Base-by-base conservation (phyloP, 768 basidiomycete species). In the Hortiboletus flavorubellus region DNA sequence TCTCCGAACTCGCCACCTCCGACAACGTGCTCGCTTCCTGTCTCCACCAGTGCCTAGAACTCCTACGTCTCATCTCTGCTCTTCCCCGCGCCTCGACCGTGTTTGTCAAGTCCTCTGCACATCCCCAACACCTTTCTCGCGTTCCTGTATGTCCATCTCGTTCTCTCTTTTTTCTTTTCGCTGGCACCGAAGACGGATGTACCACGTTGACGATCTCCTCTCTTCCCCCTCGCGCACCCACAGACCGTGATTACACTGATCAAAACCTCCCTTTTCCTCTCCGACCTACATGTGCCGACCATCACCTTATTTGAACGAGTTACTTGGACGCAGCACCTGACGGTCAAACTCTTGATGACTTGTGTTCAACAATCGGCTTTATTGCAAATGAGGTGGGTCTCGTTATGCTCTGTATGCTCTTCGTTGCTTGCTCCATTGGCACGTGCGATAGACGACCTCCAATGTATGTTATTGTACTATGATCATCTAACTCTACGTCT, bases 41-140 rank as follows among this genome's bases (percentile, higher is more conserved):
- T 2, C 61, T 70, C 12, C 70, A 67, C 0, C 69, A 72, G 14
- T 72, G 71, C n/a, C 64, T 71, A 26, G 68, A 70, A 42, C 70
- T 67, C 0, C 67, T 70, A 5, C 64, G 68, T 8, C 71, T 72
- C 38, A 60, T 72, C 50, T 64, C 68, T 18, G 58, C 63, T 1
- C 61, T 70, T n/a, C 67, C 69, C 0, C 59, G 70, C 18, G 46
- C 67, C 8, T 72, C 67, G 1, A 70, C 69, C 10, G 54, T 70
- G 7, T 64, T 61, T 11, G 60, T 70, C 23, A 59, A 63, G 45
- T 70, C 49, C 5, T 61, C 59, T 23, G 10, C 53, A 21, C 47
- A 12, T 61, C 62, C 23, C 54, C 8, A 58, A 4, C 59, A 70
- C 34, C 60, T 70, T 49, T 61, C 70, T 1, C 71, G 69, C 8